Evolutionary conservation across 257 asterid species (phyloP), one percentile per base, ranked within the genome.

Genomic region (Capsicum pubescens): DNA sequence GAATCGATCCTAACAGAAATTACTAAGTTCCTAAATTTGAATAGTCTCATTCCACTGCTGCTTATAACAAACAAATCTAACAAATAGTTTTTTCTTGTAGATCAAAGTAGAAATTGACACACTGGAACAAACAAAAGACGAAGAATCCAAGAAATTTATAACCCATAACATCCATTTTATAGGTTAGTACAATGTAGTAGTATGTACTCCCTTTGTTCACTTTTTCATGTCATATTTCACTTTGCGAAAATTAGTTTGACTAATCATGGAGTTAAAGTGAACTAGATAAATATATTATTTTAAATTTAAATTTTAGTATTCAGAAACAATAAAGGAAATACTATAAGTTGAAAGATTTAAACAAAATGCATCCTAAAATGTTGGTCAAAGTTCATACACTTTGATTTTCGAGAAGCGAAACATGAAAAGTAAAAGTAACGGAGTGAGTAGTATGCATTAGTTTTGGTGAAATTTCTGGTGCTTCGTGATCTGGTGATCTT

Each of bases 121-220:
- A 15, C 79, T 95, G 59, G 98, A 94, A 84, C 86, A 98, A 57
- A 95, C 93, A 56, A 95, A 91, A 87, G 99, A 95, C 32, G 99
- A 95, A 84, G 97, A 94, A 54, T 16, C 88, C 35, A 94, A 94
- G 99, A 92, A 89, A 83, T 90, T 95, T 77, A 84, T 44, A 83
- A 89, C 91, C 71, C 94, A 95, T 66, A 94, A 94, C 60, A 95
- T 95, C 93, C 87, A 82, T 59, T 94, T 95, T 56, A 50, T 89
- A 94, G 97, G 99, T 95, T 60, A 72, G 89, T 86, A 17, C 60
- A 57, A 12, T 39, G 50, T 17, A 83, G 16, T 85, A 67, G 39
- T 61, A 26, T 58, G n/a, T 4, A 39, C 44, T 39, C 44, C 44
- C 44, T 39, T 4, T 3, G 44, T 39, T 39, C 44, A 39, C 44